Evolutionary conservation across 805 yeast species (phyloP).

Genomic region (Blastobotrys chiropterorum): DNA sequence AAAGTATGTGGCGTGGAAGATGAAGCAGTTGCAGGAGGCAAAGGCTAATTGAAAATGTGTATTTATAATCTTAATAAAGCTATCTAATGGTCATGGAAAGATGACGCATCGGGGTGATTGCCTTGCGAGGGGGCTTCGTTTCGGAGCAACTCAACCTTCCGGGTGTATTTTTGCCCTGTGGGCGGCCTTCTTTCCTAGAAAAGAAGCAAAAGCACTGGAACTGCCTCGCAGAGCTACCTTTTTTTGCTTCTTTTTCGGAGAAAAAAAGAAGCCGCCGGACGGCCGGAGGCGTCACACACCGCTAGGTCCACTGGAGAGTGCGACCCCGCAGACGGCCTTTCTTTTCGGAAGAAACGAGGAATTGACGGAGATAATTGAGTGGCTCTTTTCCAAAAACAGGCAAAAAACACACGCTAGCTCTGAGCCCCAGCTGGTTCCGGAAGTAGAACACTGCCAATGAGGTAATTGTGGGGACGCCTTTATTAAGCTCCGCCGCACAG

Average conservation of each 20-base stretch:
- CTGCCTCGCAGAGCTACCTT: not conserved
- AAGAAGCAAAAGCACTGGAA: not conserved
- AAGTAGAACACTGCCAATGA: no score
- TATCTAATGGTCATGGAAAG: no score
- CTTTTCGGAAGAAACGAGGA: not conserved
- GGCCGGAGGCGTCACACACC: not conserved
- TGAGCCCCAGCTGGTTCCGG: not conserved
- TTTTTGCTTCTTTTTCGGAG: not conserved
- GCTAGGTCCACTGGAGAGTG: no score
- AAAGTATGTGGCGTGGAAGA: slow-evolving; percentile 59
- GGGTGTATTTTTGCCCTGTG: not conserved
- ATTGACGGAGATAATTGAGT: not conserved
- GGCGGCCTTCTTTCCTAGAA: not conserved
- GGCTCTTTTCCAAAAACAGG: not conserved
- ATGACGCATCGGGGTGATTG: no score
- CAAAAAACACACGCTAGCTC: not conserved
- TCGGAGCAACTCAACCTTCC: no score
- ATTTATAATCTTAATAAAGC: not conserved
- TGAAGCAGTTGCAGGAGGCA: slow-evolving; percentile 2
- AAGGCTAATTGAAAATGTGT: not conserved
- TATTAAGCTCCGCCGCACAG: no score
- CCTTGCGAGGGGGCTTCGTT: no score
- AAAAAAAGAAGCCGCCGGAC: no score
- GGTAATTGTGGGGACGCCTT: no score
- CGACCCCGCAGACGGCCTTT: not conserved